Conservation (phyloP, 1,139 yeast species). For the Debaryomycetaceae sp. region DNA sequence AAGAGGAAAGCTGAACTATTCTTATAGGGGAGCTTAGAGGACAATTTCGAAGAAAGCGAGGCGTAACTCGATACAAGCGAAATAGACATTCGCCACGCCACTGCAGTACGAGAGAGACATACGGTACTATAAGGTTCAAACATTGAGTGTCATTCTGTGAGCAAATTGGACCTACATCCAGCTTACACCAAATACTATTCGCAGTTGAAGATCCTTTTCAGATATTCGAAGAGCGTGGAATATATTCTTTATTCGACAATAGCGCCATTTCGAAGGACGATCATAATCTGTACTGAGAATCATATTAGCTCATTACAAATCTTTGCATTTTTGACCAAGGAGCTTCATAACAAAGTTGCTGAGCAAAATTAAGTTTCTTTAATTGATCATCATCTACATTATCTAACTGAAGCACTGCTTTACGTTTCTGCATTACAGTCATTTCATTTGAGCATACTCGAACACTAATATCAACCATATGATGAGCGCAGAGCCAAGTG, state of each 20-base stretch:
- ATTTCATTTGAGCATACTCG: neutral
- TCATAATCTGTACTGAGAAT: neutral
- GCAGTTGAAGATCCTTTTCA: neutral
- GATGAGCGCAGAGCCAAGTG: constrained; percentile 19
- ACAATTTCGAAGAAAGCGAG: neutral
- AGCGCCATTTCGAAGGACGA: neutral
- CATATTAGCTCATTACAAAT: neutral
- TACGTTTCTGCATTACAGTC: neutral
- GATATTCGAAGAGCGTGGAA: neutral
- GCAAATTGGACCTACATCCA: no score
- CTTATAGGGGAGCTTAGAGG: neutral
- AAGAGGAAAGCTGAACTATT: neutral
- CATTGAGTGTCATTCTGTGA: no score
- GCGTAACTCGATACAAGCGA: neutral
- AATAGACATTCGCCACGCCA: neutral
- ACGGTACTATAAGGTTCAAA: neutral
- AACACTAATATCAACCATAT: constrained; percentile 2
- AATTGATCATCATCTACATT: neutral
- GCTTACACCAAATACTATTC: no score
- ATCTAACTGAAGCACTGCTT: neutral
- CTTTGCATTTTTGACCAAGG: neutral
- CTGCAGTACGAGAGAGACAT: neutral
- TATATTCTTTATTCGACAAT: no score
- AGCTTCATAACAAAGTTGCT: neutral
- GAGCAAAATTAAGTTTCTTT: constrained; percentile 3